Evolutionary conservation across 1,139 yeast genomes (phyloP), one percentile per base, ranked within the genome.

Genomic region (Hemisphaericaspora subhashii): DNA sequence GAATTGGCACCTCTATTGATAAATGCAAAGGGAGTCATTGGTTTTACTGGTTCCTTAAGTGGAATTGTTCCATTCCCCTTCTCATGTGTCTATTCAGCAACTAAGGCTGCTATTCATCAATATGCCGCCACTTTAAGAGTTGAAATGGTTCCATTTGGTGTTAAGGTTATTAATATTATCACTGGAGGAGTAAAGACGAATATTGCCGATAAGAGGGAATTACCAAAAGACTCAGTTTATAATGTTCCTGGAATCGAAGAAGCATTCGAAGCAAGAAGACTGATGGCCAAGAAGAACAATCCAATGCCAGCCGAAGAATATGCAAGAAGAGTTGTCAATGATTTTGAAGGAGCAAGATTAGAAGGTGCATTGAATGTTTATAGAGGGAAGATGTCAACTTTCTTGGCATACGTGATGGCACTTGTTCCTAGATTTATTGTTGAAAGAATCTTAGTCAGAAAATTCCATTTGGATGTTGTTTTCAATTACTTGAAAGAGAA

Each of bases 91-190:
- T 86, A 86, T 55, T 72, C 81, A n/a, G 72, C 90, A 2, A 62
- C 84, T 1, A 86, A 86, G 54, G 88, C 90, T 2, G 92, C 92
- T 1, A 74, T 86, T 40, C 86, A 82, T 51, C 82, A 76, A 48
- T 86, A 81, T 54, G 83, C 86, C 1, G 72, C 78, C 35, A 72
- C 74, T 3, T 64, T 85, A 40, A 73, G 83, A 38, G 51, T 83
- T 23, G 94, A 86, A 57, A 55, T 86, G 70, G 77, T 75, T 53
- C 87, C 90, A 2, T 83, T 85, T 52, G 86, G 75, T 14, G 92
- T 86, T 14, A 69, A 77, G 38, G 94, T 86, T 2, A 63, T 74
- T 13, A 59, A 65, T 39, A 58, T 72, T 31, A 62, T 62, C 14
- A 61, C 66, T 31, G 74, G 86, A 42, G 85, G 83, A 37, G 77